Percentiles rank a stretch among this genome's conserved stretches.
phyloP scores from a whole-genome alignment of 495 filamentous ascomycete genomes.

The Neurospora sp. region DNA sequence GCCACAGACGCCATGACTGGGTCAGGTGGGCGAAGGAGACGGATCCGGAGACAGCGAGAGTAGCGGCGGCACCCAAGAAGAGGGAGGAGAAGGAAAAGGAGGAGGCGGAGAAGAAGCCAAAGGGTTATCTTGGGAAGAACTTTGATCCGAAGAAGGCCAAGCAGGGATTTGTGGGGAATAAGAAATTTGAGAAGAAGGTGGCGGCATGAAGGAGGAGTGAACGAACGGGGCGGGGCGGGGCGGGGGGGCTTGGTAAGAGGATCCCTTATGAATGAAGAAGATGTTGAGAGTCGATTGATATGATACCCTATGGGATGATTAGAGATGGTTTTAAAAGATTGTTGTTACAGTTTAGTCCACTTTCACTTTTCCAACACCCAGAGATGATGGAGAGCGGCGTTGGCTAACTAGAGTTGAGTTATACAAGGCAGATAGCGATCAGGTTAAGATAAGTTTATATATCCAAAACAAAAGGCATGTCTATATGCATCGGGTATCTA shows the following conservation, averaged over 20 bases:
- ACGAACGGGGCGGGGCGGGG: neutral
- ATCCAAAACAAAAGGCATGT: neutral
- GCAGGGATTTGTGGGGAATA: neutral
- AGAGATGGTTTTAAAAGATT: neutral
- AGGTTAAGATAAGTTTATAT: neutral
- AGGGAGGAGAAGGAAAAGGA: constrained; percentile 4
- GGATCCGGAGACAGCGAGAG: constrained; percentile 21
- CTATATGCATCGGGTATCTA: neutral
- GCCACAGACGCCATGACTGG: constrained; percentile 57
- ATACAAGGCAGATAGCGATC: neutral
- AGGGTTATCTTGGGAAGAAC: neutral
- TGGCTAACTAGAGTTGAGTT: neutral
- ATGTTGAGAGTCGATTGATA: neutral
- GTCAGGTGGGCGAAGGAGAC: constrained; percentile 52
- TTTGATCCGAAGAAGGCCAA: neutral
- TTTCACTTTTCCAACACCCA: neutral
- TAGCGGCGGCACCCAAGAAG: constrained; percentile 15
- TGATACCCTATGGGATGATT: neutral
- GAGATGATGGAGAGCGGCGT: neutral
- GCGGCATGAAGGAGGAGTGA: neutral
- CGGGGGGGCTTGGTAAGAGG: neutral
- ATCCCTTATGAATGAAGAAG: neutral
- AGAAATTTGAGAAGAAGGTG: neutral
- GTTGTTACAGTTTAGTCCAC: neutral
- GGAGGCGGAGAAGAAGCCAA: neutral